These are phyloP conservation scores for Cinnamomum chago DNA, from an alignment of 164 flowering plant species.

Conservation along the genomic window DNA sequence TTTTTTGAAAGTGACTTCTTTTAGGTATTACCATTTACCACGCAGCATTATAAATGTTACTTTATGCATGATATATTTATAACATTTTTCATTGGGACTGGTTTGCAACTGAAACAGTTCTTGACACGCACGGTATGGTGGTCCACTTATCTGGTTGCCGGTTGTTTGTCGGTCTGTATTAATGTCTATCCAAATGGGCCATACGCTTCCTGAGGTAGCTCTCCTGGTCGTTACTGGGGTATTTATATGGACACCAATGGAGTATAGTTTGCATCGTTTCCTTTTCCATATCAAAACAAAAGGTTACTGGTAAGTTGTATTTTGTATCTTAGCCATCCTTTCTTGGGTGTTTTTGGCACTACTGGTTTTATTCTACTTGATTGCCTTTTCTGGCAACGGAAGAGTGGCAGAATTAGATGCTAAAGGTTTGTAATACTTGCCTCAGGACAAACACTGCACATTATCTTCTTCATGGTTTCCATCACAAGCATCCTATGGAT, in stretches of 20 bases:
- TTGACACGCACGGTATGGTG: slow-evolving; percentile 77
- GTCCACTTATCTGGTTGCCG: slow-evolving; percentile 77
- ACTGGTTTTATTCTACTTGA: too few relatives aligned
- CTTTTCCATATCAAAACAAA: slow-evolving; percentile 86
- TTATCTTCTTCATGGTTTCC: slow-evolving; percentile 97
- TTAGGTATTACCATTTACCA: slow-evolving; percentile 48
- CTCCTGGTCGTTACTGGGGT: slow-evolving; percentile 47
- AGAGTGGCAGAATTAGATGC: neutral
- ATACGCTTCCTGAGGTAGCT: slow-evolving; percentile 37
- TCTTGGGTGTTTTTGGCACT: too few relatives aligned
- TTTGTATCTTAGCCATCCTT: neutral
- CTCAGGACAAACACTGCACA: slow-evolving; percentile 85
- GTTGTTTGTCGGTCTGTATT: slow-evolving; percentile 51
- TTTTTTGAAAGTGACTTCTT: slow-evolving; percentile 68
- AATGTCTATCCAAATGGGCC: slow-evolving; percentile 53
- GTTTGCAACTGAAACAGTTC: slow-evolving; percentile 38
- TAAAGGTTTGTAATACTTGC: slow-evolving; percentile 5
- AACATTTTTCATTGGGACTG: neutral
- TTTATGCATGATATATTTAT: neutral
- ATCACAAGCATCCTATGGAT: slow-evolving; percentile 98
- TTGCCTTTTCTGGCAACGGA: neutral
- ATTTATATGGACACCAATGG: slow-evolving; percentile 72
- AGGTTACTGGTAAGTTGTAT: slow-evolving; percentile 65
- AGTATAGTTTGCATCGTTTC: slow-evolving; percentile 82
- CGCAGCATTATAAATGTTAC: neutral